A percentile compares a stretch with the other conserved stretches of the same genome.
phyloP scores from a whole-genome alignment of 1,284 basidiomycete genomes.

The Ustilago curta region DNA sequence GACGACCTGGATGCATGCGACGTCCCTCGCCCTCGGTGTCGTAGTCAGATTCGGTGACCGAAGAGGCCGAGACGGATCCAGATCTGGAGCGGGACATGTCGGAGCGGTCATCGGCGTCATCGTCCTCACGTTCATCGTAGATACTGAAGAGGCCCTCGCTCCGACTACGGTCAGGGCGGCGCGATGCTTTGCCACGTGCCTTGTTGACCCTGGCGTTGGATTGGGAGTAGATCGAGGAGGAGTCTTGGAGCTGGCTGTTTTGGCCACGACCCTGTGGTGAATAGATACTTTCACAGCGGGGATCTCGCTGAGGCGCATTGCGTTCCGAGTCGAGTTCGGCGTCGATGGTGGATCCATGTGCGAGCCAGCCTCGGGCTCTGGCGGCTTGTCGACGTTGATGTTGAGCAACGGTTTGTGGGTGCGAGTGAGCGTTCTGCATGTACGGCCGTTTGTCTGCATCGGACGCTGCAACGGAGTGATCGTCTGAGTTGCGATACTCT shows the following conservation, averaged over 20 bases:
- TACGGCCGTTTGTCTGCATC: constrained; percentile 3
- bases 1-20: constrained; percentile 24
- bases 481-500: constrained; percentile 20
- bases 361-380: constrained; percentile 47
- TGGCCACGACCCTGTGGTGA: constrained; percentile 8
- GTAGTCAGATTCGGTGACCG: constrained; percentile 47
- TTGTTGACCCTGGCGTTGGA: constrained; percentile 10
- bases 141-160: constrained; percentile 37
- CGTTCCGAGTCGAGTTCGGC: constrained; percentile 2
- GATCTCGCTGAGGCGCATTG: not conserved
- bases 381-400: constrained; percentile 24
- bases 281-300: constrained; percentile 25
- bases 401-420: constrained; percentile 16
- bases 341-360: constrained; percentile 49
- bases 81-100: constrained; percentile 44
- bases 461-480: constrained; percentile 18
- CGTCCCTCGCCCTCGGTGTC: constrained; percentile 42
- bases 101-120: constrained; percentile 31
- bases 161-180: constrained; percentile 14
- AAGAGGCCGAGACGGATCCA: constrained; percentile 43
- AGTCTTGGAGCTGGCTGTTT: constrained; percentile 21
- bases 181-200: constrained; percentile 19
- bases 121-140: constrained; percentile 37
- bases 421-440: constrained; percentile 5
- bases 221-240: constrained; percentile 33